Conservation (phyloP, 1,139 yeast genomes). For the Saccharomyces pastorianus region DNA sequence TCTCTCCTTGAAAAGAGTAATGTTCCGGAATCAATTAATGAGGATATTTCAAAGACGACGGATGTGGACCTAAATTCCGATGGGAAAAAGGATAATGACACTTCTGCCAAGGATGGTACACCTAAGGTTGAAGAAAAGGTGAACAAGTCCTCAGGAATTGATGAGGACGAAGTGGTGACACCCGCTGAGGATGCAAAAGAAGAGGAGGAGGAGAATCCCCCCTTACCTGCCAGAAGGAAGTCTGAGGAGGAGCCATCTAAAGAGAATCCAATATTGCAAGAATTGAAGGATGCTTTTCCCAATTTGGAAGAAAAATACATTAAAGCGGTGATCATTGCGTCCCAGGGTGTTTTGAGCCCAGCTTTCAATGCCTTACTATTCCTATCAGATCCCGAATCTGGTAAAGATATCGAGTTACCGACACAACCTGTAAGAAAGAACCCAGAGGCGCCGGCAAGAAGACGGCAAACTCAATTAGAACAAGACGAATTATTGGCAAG, state of each 20-base stretch:
- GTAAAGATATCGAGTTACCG: conserved; percentile 51
- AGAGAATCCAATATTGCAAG: conserved; percentile 33
- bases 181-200: background rate
- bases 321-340: conserved; percentile 77
- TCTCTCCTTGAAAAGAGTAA: conserved; percentile 2
- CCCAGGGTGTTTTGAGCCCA: conserved; percentile 69
- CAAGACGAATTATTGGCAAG: conserved; percentile 84
- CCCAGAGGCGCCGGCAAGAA: conserved; percentile 25
- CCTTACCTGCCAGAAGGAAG: conserved; percentile 62
- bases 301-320: conserved; percentile 58
- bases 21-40: background rate
- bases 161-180: background rate
- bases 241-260: conserved; percentile 36
- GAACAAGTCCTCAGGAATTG: background rate
- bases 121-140: background rate
- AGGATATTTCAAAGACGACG: background rate
- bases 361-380: conserved; percentile 84
- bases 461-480: conserved; percentile 41
- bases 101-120: background rate
- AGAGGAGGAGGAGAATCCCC: conserved; percentile 40
- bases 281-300: conserved; percentile 76
- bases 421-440: conserved; percentile 30
- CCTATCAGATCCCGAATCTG: conserved; percentile 65
- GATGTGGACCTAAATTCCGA: conserved; percentile 1
- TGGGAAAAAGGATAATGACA: conserved; percentile 7